Evolutionary conservation across 192 early-diverging fungal species (phyloP), one percentile per base, ranked within the genome.

Genomic region (Coemansia sp.): DNA sequence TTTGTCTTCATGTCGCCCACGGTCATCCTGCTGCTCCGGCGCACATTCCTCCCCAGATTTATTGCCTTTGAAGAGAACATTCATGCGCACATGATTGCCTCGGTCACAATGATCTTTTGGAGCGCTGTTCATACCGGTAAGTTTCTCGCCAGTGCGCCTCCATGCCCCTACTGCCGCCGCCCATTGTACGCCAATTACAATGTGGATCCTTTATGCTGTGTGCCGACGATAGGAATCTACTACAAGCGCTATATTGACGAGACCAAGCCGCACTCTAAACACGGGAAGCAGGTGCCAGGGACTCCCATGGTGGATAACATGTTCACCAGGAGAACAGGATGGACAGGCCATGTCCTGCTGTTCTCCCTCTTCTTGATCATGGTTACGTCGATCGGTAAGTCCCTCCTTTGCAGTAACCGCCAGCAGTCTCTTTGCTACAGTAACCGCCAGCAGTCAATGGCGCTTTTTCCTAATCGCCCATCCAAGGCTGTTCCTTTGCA

Each of bases 1-100:
- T 70, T 92, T 25, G 71, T 93, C 42, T 86, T 89, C 18, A 87
- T 94, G 57, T 93, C 88, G 53, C 76, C 87, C 10, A 93, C 86
- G 13, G 62, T 82, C 21, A 59, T 87, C 42, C 54, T 63, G 10
- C 55, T 77, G 18, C 48, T 84, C 7, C 73, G 79, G 4, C 69
- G 68, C 26, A 78, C 78, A 3, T 74, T 83, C n/a, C 54, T 87
- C 19, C 76, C 76, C 38, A 47, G 60, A 5, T 68, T 83, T 31
- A 66, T 89, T 12, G 77, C 80, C 11, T 75, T 89, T 35, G 85
- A 89, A 54, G 74, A 85, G 60, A 81, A 83, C 64, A 72, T 87
- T 19, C 79, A 81, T 38, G 85, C 86, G 17, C 87, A 89, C 68
- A 87, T 86, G 66, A 76, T 80, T 16, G 78, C 80, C 16, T 80